Evolutionary conservation across 768 basidiomycete genomes (phyloP), one percentile per base, ranked within the genome.

Genomic region (Tephrocybe sp.): DNA sequence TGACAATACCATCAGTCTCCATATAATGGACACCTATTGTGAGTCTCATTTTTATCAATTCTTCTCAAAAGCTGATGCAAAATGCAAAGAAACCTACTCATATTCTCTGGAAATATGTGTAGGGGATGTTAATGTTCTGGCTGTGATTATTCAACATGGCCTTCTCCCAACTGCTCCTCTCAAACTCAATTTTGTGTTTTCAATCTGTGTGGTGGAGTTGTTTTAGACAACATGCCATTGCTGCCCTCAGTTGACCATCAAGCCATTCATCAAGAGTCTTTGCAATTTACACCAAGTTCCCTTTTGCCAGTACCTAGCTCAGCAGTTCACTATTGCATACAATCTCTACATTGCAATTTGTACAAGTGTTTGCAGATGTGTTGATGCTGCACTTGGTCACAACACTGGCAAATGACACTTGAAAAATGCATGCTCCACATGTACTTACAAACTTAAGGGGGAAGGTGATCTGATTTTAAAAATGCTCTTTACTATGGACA

Each of bases 401-500:
- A 47, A 68, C 30, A n/a, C 41, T 3, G 51, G 58, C 1, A 34
- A 63, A 21, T 70, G 65, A 66, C 53, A 58, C 2, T 26, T 69
- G 1, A 25, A 55, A 23, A 57, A 69, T 50, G 49, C 61, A 2
- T 69, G 65, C 40, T 62, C 67, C 0, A 20, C n/a, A n/a, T n/a
- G n/a, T n/a, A n/a, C n/a, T n/a, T n/a, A n/a, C n/a, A n/a, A n/a
- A n/a, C 49, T 65, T 1, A 51, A 60, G 18, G 60, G 51, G 1
- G 66, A 71, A 45, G 34, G 20, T 1, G 9, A 51, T 1, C 57
- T 69, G 1, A 33, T 46, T 7, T 65, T 58, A 41, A 14, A 48
- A 0, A 64, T 65, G 50, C 52, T 68, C 0, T 11, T 58, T 1
- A 59, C 65, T 4, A 59, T 65, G 46, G 69, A 70, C 42, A 65